Conservation (phyloP, 192 early-diverging fungal species). For the Diversispora epigaea region DNA sequence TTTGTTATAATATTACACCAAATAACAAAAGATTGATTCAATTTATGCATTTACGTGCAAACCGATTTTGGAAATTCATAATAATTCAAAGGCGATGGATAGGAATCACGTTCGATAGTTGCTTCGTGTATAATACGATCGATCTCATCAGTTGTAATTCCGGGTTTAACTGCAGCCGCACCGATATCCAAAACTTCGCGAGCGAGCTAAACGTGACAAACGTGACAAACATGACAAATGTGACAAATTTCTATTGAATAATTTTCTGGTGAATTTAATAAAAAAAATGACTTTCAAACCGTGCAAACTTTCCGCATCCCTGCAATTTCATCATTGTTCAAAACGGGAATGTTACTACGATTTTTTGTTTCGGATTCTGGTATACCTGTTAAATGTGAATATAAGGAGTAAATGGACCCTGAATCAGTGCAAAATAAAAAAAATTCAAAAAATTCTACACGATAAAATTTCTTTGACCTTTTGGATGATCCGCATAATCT, state of each 20-base stretch:
- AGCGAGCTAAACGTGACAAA: conserved; percentile 55
- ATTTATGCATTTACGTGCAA: conserved; percentile 69
- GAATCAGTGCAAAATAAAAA: not conserved
- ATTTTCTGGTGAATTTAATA: not conserved
- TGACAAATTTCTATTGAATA: not conserved
- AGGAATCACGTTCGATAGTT: conserved; percentile 83
- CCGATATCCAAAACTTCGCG: conserved; percentile 93
- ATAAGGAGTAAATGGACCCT: no score
- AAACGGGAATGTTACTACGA: conserved; percentile 64
- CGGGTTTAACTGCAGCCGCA: conserved; percentile 72
- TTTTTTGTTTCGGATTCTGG: conserved; percentile 75
- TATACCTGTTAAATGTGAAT: conserved; percentile 54
- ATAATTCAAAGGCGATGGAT: conserved; percentile 98
- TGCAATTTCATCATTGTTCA: conserved; percentile 73
- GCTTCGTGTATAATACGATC: conserved; percentile 96
- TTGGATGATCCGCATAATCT: conserved; percentile 62
- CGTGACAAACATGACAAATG: not conserved
- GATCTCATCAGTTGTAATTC: conserved; percentile 94
- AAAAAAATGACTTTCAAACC: conserved; percentile 41
- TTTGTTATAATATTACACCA: not conserved
- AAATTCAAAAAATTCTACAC: not conserved
- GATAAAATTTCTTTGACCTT: conserved; percentile 23
- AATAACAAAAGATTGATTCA: not conserved
- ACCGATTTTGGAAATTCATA: conserved; percentile 93
- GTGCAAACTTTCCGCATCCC: conserved; percentile 77